These are phyloP conservation scores for Austroboletus eburneus DNA, from an alignment of 768 basidiomycete species.

Conservation along the genomic window DNA sequence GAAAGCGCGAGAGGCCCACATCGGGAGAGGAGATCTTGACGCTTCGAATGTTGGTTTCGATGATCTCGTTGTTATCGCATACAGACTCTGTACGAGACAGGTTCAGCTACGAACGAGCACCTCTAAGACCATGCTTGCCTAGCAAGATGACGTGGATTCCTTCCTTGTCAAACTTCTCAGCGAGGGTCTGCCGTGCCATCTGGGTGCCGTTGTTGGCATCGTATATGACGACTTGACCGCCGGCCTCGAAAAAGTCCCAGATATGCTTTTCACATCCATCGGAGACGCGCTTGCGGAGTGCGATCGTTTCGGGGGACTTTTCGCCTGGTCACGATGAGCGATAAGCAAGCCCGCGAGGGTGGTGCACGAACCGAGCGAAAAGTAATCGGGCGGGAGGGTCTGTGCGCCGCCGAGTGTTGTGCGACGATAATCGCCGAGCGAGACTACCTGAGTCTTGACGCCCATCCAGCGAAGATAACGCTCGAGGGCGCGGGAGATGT, in stretches of 20 bases:
- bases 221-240: constrained; percentile 97
- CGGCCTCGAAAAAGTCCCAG: constrained; percentile 78
- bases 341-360: accelerated
- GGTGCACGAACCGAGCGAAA: constrained; percentile 61
- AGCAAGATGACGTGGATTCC: constrained; percentile 94
- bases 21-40: constrained; percentile 99
- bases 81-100: constrained; percentile 59
- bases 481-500: constrained; percentile 92
- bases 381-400: constrained; percentile 90
- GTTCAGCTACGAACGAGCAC: constrained; percentile 2
- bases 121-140: constrained; percentile 44
- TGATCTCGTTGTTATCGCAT: constrained; percentile 90
- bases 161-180: constrained; percentile 78
- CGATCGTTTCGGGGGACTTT: constrained; percentile 77
- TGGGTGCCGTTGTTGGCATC: constrained; percentile 93
- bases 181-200: constrained; percentile 60
- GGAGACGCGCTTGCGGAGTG: constrained; percentile 67
- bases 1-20: constrained; percentile 43
- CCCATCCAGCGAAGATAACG: constrained; percentile 99
- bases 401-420: constrained; percentile 86
- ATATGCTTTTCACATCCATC: constrained; percentile 87
- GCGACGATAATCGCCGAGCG: constrained; percentile 90
- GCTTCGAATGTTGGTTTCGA: constrained; percentile 89
- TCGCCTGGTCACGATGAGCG: constrained; percentile 45
- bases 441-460: constrained; percentile 92